These are phyloP conservation scores for Ganoderma multipileum DNA, from an alignment of 1,284 basidiomycete genomes.

Conservation along the genomic window DNA sequence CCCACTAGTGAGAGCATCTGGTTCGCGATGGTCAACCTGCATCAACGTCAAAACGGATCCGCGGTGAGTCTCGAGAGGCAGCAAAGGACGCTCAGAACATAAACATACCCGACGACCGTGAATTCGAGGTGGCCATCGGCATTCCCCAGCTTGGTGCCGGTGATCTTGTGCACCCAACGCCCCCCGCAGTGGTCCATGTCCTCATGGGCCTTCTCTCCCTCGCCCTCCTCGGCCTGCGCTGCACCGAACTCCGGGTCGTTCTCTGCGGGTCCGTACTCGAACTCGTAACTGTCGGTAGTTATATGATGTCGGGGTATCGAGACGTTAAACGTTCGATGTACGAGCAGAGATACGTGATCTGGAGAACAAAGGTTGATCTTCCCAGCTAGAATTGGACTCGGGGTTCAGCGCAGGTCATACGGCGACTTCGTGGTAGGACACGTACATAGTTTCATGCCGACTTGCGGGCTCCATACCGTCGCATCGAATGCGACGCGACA, in stretches of 20 bases:
- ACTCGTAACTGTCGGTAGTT: constrained; percentile 82
- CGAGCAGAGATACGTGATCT: constrained; percentile 91
- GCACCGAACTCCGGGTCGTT: constrained; percentile 76
- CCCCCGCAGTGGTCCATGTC: constrained; percentile 58
- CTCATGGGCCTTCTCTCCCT: constrained; percentile 36
- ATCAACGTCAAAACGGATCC: constrained; percentile 5
- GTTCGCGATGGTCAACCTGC: constrained; percentile 90
- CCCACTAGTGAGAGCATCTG: constrained; percentile 95
- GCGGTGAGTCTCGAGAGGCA: constrained; percentile 9
- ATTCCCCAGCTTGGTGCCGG: constrained; percentile 78
- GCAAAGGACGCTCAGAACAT: constrained; percentile 37
- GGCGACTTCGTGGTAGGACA: constrained; percentile 12
- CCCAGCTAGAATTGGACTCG: constrained; percentile 60
- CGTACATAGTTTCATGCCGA: constrained; percentile 87
- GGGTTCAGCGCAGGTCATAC: not conserved
- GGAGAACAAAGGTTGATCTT: constrained; percentile 91
- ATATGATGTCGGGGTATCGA: constrained; percentile 96
- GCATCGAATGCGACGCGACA: constrained; percentile 83
- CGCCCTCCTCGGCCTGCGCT: constrained; percentile 36
- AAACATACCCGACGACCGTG: constrained; percentile 91
- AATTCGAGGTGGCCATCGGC: constrained; percentile 78
- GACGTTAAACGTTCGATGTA: constrained; percentile 96
- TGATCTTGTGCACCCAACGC: constrained; percentile 82
- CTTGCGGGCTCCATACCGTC: constrained; percentile 88
- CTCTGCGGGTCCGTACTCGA: constrained; percentile 83